Base-by-base conservation (phyloP, 2,329 filamentous ascomycete species). In the Ophiostoma populinum region DNA sequence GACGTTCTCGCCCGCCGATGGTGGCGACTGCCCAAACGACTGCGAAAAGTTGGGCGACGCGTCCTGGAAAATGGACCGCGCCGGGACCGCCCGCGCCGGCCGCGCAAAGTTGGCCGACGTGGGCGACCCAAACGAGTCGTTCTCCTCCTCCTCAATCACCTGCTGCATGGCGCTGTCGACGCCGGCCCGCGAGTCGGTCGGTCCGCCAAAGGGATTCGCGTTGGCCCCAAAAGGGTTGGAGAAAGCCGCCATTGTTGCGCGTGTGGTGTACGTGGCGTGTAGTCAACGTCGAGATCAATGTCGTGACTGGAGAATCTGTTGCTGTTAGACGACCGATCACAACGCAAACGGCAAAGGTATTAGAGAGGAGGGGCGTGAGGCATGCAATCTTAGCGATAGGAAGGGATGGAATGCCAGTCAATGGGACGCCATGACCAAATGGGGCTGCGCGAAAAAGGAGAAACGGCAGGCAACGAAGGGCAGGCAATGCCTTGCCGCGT, bases 81-180 rank as follows among this genome's bases (percentile, higher is more conserved):
- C 35, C 5, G 31, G 32, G 13, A 34, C 37, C 27, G 22, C 17
- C 11, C 6, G 21, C 6, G 17, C n/a, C 18, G 7, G 40, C 19
- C 25, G 34, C 29, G 18, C 35, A 24, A 3, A 28, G 21, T 70
- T 67, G 34, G 58, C 51, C 48, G 77, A 76, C 38, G 55, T 67
- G 21, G 69, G 55, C 37, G 71, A 65, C 41, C 80, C 83, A 41
- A 86, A 66, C 42, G 62, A 63, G 50, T 86, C 81, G 50, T 71
- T 74, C 53, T 87, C 80, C 35, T 92, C 83, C 49, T 92, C 83
- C 56, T 92, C 83, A 39, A 87, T 74, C 42, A 80, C 70, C 42
- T 58, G 54, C 38, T 63, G 57, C 55, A 66, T 62, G 28, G 35
- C 18, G 21, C 13, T 37, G 10, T 40, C 38, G 11, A 25, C 34